These are phyloP conservation scores for Climacium dendroides DNA, from an alignment of 225 moss, liverwort and hornwort genomes.

Conservation along the genomic window DNA sequence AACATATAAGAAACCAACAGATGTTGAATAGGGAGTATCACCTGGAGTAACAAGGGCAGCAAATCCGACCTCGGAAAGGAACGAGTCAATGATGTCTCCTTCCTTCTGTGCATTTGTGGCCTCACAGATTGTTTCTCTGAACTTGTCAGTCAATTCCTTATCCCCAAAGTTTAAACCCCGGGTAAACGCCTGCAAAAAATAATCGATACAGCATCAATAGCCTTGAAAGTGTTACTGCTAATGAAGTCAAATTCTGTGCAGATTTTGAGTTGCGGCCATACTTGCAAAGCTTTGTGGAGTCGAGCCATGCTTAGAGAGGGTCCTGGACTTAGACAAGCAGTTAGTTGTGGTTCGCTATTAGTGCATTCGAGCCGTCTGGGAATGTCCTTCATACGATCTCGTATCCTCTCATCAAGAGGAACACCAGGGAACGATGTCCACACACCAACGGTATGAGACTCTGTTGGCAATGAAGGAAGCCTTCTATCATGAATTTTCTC, in stretches of 20 bases:
- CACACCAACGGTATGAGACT: constrained; percentile 31
- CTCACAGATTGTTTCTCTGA: constrained; percentile 17
- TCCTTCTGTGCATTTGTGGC: constrained; percentile 32
- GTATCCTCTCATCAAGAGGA: constrained; percentile 51
- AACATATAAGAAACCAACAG: background rate
- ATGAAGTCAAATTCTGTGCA: background rate
- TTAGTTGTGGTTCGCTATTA: background rate
- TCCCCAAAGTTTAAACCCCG: constrained; percentile 1
- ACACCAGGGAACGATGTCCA: constrained; percentile 56
- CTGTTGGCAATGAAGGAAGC: background rate
- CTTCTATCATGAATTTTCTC: background rate
- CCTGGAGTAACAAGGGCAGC: constrained; percentile 58
- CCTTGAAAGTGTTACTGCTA: background rate
- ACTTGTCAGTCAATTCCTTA: constrained; percentile 11
- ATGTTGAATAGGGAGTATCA: background rate
- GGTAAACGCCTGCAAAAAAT: constrained; percentile 17
- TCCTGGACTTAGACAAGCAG: constrained; percentile 27
- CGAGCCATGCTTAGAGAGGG: constrained; percentile 30
- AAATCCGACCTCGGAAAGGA: constrained; percentile 27
- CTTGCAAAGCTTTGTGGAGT: constrained; percentile 60
- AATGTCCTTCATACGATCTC: constrained; percentile 37
- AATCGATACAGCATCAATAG: background rate
- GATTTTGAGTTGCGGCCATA: constrained; percentile 1
- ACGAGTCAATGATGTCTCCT: constrained; percentile 36
- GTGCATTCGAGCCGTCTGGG: constrained; percentile 28